Base-by-base conservation (phyloP, 2,329 filamentous ascomycete species). In the Neofusicoccum laricinum region DNA sequence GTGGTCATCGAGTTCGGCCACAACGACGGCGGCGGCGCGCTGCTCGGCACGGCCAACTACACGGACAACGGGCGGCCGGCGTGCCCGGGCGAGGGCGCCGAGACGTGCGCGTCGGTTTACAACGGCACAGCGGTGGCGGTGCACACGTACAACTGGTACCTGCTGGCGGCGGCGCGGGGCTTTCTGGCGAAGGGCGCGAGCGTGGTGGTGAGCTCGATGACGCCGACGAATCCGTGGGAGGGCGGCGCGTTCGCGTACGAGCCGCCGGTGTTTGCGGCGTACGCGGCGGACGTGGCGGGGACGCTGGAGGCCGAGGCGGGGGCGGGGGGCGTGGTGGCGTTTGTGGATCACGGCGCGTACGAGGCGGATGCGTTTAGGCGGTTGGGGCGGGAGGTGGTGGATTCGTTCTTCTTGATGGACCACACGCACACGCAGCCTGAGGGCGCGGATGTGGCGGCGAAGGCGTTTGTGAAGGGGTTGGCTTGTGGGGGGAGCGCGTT, bases 1-100 rank as follows among this genome's bases (percentile, higher is more conserved):
- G 87, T 90, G 1, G 79, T 90, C 61, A 89, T 91, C 61, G 88
- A 90, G 69, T 90, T 91, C 69, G 88, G 89, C 0, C 88, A 91
- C 78, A 91, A 91, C 69, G 89, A 91, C 68, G 88, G 87, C 21
- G 87, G 88, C 1, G 55, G 55, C 55, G 21, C 5, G 21, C 19
- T 11, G 15, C 41, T 59, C 7, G 55, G 55, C 40, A 82, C 82
- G 0, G 77, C 87, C 1, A 76, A 72, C 2, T 74, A 73, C 1
- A 81, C 72, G 19, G 88, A 90, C 73, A 89, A 90, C 68, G 84
- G 84, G 0, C 82, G 87, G 14, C 84, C 83, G 1, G 86, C 85
- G 68, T 90, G 88, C 65, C 72, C 77, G 2, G 86, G 86, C 2
- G 76, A 80, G 0, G 85, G 84, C 14, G 71, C 72, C 7, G 80